Base-by-base conservation (phyloP, 129 eudicot species). In the Centella asiatica region DNA sequence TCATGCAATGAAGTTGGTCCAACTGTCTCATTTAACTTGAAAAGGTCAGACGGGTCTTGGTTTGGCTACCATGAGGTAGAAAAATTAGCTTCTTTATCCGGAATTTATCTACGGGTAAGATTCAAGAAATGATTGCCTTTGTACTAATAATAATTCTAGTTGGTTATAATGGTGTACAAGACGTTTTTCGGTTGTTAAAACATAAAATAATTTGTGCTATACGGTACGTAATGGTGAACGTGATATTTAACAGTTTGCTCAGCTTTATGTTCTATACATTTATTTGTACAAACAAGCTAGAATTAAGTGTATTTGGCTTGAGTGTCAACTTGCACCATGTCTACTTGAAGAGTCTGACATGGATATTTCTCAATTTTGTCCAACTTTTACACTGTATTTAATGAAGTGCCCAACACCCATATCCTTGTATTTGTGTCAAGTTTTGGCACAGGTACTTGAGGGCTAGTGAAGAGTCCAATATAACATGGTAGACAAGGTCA, bases 31-130 rank as follows among this genome's bases (percentile, higher is more conserved):
- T 92, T 92, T 78, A 92, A 92, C 78, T 79, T 92, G 83, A 84
- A 77, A 72, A 71, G 96, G 70, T 70, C 88, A 34, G 99, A 92
- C 69, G 99, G 96, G 22, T 79, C 95, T 65, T 92, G 99, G 99
- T 70, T 81, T 78, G 96, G 99, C 59, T 80, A 88, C 72, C 94
- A 85, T 51, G 99, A 92, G 75, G 95, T 92, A 73, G 99, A 92
- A 76, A 92, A 92, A 31, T 70, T 92, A 78, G 99, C 99, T 66
- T 81, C 95, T 53, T 74, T 92, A 33, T 84, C 90, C 69, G 93
- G 87, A 54, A 87, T 92, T 67, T 96, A 92, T 66, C 74, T 92
- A 66, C 75, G 99, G 96, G 99, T 92, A 80, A 73, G 70, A 54
- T 49, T 67, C 23, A 14, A 28, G 60, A 4, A 51, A 39, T 12